These are phyloP conservation scores for Apiospora aurea DNA, from an alignment of 2,329 filamentous ascomycete species.

Conservation along the genomic window DNA sequence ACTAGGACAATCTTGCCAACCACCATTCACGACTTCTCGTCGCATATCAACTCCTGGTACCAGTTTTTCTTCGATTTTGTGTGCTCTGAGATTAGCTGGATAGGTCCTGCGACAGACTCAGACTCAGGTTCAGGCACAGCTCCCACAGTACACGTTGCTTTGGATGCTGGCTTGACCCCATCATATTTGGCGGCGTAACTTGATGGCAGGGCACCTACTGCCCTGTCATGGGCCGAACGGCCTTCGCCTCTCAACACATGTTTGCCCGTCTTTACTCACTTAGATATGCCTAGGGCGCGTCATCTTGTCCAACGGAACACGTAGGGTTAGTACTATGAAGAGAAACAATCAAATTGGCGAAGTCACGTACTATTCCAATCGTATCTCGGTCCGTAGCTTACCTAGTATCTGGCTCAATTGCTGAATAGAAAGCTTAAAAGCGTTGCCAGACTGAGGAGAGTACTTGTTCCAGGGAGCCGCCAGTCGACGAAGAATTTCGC, in stretches of 20 bases:
- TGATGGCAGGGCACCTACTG: background rate
- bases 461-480: conserved; percentile 10
- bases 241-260: background rate
- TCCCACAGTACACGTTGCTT: background rate
- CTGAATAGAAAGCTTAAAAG: conserved; percentile 2
- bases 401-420: conserved; percentile 17
- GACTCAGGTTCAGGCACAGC: background rate
- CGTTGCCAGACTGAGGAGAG: background rate
- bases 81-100: background rate
- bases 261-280: background rate
- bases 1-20: no score
- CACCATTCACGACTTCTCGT: no score
- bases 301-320: conserved; percentile 7
- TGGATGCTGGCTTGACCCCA: background rate
- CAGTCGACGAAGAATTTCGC: conserved; percentile 15
- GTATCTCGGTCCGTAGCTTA: background rate
- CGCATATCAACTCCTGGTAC: no score
- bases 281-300: background rate
- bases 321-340: background rate
- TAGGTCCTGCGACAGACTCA: background rate
- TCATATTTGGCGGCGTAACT: background rate
- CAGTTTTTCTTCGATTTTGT: background rate
- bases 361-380: background rate
- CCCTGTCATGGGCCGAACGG: background rate
- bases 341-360: no score